Evolutionary conservation across 495 filamentous ascomycete genomes (phyloP), one percentile per base, ranked within the genome.

Genomic region (Penicillium roqueforti): DNA sequence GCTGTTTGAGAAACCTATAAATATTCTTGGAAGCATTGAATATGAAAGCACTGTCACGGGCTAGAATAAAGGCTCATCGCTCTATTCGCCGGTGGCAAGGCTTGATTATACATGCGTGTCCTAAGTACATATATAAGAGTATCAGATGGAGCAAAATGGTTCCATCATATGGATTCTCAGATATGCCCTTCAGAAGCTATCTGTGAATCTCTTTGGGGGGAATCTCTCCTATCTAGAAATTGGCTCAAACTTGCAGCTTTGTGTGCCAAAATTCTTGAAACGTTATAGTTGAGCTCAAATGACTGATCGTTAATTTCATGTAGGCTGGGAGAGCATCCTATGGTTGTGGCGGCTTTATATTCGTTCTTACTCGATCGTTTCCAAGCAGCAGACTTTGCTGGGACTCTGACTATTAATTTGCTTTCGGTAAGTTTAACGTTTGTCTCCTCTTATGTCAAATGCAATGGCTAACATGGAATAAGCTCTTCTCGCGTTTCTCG

Each of bases 301-400:
- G 47, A 57, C 72, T 76, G 64, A 77, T 57, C 9, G 8, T 58
- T 53, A 43, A 38, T 48, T 62, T 29, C 25, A 74, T 42, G 62
- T 74, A 75, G 80, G 68, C 50, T 81, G 77, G 72, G 82, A 55
- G 71, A 87, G 75, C 75, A 83, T 74, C 60, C 74, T 19, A 69
- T 79, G 47, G 73, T 83, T 4, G 61, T 84, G 16, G 70, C 80
- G 49, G 69, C 80, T 23, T 75, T 83, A 55, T 82, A 83, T 53
- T 81, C 81, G 31, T 85, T 87, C 55, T 67, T 95, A 31, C 74
- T 82, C 22, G 81, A 87, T 56, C 81, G 87, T 5, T 80, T 85
- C 52, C 83, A 84, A 57, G 76, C 80, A 6, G 75, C 80, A 22
- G 88, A 92, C 57, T 81, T 79, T 55, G 80, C 83, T 55, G 83